Evolutionary conservation across 495 filamentous ascomycete genomes (phyloP).

Genomic region (Aspergillus asperescens): DNA sequence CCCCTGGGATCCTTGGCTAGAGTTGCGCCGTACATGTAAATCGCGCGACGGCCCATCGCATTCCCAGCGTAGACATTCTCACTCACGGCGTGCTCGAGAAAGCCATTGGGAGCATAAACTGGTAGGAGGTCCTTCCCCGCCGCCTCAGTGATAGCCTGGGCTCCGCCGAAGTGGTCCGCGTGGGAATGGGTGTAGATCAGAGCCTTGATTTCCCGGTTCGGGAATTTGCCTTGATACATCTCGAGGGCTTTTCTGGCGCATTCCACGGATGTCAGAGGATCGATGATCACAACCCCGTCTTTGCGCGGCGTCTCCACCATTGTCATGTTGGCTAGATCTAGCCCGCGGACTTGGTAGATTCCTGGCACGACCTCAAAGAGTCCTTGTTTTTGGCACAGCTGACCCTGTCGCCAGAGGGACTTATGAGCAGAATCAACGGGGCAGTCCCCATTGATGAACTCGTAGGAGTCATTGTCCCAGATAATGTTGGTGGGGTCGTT

Average conservation of each 20-base stretch:
- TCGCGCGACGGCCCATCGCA: slow-evolving; percentile 22
- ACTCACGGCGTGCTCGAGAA: slow-evolving; percentile 19
- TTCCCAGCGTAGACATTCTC: slow-evolving; percentile 22
- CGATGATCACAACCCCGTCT: slow-evolving; percentile 22
- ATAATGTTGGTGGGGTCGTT: too few relatives aligned
- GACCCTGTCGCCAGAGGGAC: slow-evolving; percentile 23
- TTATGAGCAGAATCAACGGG: slow-evolving; percentile 21
- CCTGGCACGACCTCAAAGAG: slow-evolving; percentile 21
- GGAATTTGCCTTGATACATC: slow-evolving; percentile 19
- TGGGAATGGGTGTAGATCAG: slow-evolving; percentile 29
- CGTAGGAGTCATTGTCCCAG: slow-evolving; percentile 18
- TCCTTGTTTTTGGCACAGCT: slow-evolving; percentile 16
- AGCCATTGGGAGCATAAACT: slow-evolving; percentile 25
- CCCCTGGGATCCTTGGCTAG: slow-evolving; percentile 12
- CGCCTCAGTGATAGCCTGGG: slow-evolving; percentile 11
- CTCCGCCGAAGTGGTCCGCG: slow-evolving; percentile 26
- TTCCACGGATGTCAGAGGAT: slow-evolving; percentile 21
- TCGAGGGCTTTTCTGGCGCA: slow-evolving; percentile 13
- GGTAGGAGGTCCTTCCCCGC: slow-evolving; percentile 10
- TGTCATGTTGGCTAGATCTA: slow-evolving; percentile 26
- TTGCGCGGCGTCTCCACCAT: slow-evolving; percentile 25
- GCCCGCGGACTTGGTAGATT: slow-evolving; percentile 26
- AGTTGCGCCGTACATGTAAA: slow-evolving; percentile 23
- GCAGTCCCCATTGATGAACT: slow-evolving; percentile 14
- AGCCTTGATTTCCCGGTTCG: slow-evolving; percentile 16